Conservation (phyloP, 2,329 filamentous ascomycete genomes). For the Bipolaris oryzae region DNA sequence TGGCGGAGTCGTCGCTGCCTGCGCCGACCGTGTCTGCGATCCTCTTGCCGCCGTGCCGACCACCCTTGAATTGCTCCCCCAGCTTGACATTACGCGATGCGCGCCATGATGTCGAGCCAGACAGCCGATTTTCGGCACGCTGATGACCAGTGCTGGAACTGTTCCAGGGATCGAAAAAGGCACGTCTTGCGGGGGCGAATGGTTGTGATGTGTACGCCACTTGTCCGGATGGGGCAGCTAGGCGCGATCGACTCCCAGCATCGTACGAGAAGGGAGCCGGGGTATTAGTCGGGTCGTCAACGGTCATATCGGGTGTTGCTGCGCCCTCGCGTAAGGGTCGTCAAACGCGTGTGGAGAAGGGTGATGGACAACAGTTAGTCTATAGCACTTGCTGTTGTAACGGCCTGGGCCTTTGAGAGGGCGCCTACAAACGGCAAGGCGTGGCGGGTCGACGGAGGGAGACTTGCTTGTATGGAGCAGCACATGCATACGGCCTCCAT, state of each 20-base stretch:
- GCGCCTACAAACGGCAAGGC: slow-evolving; percentile 16
- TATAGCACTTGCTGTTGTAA: slow-evolving; percentile 2
- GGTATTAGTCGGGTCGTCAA: slow-evolving; percentile 12
- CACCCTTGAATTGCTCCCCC: slow-evolving; percentile 68
- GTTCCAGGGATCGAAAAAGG: slow-evolving; percentile 71
- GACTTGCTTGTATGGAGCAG: slow-evolving; percentile 15
- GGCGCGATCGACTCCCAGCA: slow-evolving; percentile 22
- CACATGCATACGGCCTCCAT: slow-evolving; percentile 21
- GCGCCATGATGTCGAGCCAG: slow-evolving; percentile 71
- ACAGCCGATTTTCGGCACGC: slow-evolving; percentile 69
- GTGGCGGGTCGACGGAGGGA: slow-evolving; percentile 20
- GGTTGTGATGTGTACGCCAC: slow-evolving; percentile 10
- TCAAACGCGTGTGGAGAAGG: slow-evolving; percentile 11
- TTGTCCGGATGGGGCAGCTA: slow-evolving; percentile 20
- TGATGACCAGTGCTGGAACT: slow-evolving; percentile 80
- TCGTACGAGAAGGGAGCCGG: slow-evolving; percentile 11
- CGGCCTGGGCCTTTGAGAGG: slow-evolving; percentile 7
- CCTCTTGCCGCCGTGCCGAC: slow-evolving; percentile 62
- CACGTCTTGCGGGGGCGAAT: slow-evolving; percentile 25
- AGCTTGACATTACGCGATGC: slow-evolving; percentile 72
- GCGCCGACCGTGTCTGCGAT: slow-evolving; percentile 70
- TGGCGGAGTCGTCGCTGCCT: slow-evolving; percentile 63
- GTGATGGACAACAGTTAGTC: slow-evolving; percentile 1
- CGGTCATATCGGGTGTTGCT: slow-evolving; percentile 14
- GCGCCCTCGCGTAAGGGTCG: slow-evolving; percentile 11